phyloP scores from a whole-genome alignment of 164 flowering plant species.

The Vitis rupestris region DNA sequence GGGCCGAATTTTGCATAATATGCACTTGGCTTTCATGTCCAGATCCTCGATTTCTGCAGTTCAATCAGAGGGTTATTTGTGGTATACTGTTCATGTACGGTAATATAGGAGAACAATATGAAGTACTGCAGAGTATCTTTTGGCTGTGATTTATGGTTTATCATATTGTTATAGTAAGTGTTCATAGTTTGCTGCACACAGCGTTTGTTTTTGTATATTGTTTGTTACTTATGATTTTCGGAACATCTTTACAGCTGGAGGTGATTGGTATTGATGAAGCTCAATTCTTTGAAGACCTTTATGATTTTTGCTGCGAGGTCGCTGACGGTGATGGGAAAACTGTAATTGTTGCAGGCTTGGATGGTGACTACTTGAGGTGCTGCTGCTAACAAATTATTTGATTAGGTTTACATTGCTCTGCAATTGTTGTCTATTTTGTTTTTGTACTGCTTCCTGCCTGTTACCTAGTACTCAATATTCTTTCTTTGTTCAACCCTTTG shows the following conservation, averaged over 20 bases:
- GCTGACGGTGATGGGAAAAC: slow-evolving; percentile 90
- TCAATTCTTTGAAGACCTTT: slow-evolving; percentile 89
- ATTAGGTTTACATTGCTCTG: background rate
- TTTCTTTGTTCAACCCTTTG: background rate
- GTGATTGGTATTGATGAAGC: slow-evolving; percentile 98
- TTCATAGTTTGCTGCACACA: no score
- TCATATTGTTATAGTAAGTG: no score
- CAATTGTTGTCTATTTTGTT: background rate
- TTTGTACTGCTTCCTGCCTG: background rate
- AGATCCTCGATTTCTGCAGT: no score
- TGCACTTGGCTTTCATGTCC: no score
- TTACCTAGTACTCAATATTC: background rate
- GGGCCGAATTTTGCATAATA: no score
- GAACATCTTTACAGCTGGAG: slow-evolving; percentile 55
- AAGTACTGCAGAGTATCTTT: no score
- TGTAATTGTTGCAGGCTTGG: slow-evolving; percentile 83
- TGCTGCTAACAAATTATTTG: background rate
- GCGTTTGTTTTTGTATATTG: background rate
- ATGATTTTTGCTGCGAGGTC: slow-evolving; percentile 81
- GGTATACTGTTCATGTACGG: no score
- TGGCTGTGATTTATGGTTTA: no score
- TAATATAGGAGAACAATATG: no score
- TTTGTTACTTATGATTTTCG: background rate
- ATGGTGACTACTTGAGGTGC: slow-evolving; percentile 94
- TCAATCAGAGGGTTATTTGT: no score